Evolutionary conservation across 139 green algal species (phyloP).

Genomic region (Chlamydomonas sphaeroides): DNA sequence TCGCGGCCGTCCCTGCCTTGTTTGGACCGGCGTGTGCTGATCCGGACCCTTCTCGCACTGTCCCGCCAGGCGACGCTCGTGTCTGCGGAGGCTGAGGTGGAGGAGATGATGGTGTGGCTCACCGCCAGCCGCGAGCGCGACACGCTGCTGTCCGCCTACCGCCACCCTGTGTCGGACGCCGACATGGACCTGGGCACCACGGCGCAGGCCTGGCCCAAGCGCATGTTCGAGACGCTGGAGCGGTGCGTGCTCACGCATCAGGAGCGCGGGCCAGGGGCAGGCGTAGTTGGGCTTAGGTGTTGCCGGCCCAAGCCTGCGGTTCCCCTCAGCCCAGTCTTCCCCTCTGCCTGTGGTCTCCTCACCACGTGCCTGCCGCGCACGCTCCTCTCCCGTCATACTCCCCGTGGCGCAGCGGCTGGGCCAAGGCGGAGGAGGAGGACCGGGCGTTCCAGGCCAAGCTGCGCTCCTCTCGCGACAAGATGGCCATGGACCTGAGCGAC

Average conservation of each 20-base stretch:
- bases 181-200: slow-evolving; percentile 11
- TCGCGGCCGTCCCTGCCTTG: no score
- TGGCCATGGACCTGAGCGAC: slow-evolving; percentile 38
- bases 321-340: no score
- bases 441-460: slow-evolving; percentile 42
- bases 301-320: no score
- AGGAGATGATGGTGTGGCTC: slow-evolving; percentile 54
- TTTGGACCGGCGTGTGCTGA: no score
- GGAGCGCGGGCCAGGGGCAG: no score
- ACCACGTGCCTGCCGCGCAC: no score
- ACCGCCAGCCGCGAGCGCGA: slow-evolving; percentile 49
- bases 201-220: slow-evolving; percentile 39
- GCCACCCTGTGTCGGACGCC: neutral
- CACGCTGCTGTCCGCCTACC: slow-evolving; percentile 41
- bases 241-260: no score
- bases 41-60: no score
- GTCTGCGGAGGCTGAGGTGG: slow-evolving; percentile 46
- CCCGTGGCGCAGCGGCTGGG: slow-evolving; percentile 40
- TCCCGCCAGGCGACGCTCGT: slow-evolving; percentile 39
- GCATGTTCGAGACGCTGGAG: slow-evolving; percentile 38
- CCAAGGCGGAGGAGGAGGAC: slow-evolving; percentile 42
- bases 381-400: no score
- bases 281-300: no score
- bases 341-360: no score
- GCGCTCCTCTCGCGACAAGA: slow-evolving; percentile 40